Evolutionary conservation across 768 basidiomycete species (phyloP), one percentile per base, ranked within the genome.

Genomic region (Xanthoconium stramineum): DNA sequence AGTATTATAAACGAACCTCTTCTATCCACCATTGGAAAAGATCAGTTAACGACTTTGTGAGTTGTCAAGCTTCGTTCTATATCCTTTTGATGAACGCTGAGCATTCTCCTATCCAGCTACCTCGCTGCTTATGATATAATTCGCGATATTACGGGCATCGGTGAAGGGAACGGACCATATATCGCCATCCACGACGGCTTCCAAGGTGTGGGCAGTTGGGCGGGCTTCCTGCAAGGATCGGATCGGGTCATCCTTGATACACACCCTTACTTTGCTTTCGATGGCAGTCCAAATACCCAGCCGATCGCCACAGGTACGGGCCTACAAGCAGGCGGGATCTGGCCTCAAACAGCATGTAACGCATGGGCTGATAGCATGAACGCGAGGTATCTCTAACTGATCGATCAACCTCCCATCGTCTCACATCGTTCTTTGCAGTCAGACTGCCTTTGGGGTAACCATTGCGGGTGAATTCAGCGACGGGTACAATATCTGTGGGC

Each of bases 401-500:
- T 47, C 12, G 43, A 47, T 53, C 24, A 20, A 7, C 24, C 45
- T 46, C 44, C 33, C 36, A 10, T 29, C 5, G 32, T 50, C 50
- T 57, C 33, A 58, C 19, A 28, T 50, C 46, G 24, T 33, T 46
- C 30, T 46, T 46, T 61, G 33, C 53, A 80, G 78, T 66, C 80
- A 69, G 67, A 71, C 63, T 55, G 67, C 72, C 9, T 90, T 91
- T 62, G 93, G 93, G 11, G 71, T 93, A 39, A 84, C 84, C 14
- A 66, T 86, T 28, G 84, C 83, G 1, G 93, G 90, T 42, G 93
- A 95, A 71, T 93, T 87, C 71, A 83, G 86, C 50, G 78, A 78
- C 3, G 86, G 83, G 11, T 78, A 76, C 62, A 90, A 87, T 64
- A 76, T 82, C 50, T 90, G 89, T 63, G 88, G 84, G 13, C 72